Percentiles rank a stretch among this genome's conserved stretches.
Evolutionary conservation across 805 yeast genomes (phyloP).

Genomic region (Candida silvatica): DNA sequence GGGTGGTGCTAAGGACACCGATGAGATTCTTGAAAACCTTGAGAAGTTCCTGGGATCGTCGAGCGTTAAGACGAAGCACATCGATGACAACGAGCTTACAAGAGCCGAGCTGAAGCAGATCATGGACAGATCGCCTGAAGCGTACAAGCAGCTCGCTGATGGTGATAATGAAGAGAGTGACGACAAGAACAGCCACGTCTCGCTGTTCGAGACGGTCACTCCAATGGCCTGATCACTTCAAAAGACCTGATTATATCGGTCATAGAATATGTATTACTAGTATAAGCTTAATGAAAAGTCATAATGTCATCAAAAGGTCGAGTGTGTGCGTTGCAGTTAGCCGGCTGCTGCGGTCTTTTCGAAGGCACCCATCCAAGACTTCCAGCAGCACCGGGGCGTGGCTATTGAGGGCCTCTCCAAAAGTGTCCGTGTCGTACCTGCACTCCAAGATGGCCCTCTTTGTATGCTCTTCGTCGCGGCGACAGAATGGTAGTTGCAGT

Average conservation of each 20-base stretch:
- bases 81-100: slow-evolving; percentile 22
- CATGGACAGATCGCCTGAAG: slow-evolving; percentile 35
- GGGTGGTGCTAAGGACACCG: slow-evolving; percentile 8
- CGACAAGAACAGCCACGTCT: slow-evolving; percentile 15
- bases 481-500: slow-evolving; percentile 76
- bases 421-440: slow-evolving; percentile 39
- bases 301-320: slow-evolving; percentile 3
- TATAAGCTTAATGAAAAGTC: not conserved
- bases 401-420: slow-evolving; percentile 25
- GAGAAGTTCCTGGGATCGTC: slow-evolving; percentile 30
- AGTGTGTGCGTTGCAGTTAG: slow-evolving; percentile 36
- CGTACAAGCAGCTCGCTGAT: slow-evolving; percentile 23
- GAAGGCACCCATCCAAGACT: slow-evolving; percentile 46
- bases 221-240: too few species aligned
- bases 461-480: slow-evolving; percentile 73
- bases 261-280: too few species aligned
- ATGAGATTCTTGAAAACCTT: slow-evolving; percentile 25
- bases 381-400: slow-evolving; percentile 22
- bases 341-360: slow-evolving; percentile 40
- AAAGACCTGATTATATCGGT: too few species aligned
- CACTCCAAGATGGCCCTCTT: slow-evolving; percentile 66
- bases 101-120: slow-evolving; percentile 40
- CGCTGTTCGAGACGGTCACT: slow-evolving; percentile 28
- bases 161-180: slow-evolving; percentile 1
- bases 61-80: slow-evolving; percentile 18